A percentile compares a stretch with the other conserved stretches of the same genome.
Evolutionary conservation across 75 land plant genomes (phyloP).

Genomic region (Selaginella tamariscina): DNA sequence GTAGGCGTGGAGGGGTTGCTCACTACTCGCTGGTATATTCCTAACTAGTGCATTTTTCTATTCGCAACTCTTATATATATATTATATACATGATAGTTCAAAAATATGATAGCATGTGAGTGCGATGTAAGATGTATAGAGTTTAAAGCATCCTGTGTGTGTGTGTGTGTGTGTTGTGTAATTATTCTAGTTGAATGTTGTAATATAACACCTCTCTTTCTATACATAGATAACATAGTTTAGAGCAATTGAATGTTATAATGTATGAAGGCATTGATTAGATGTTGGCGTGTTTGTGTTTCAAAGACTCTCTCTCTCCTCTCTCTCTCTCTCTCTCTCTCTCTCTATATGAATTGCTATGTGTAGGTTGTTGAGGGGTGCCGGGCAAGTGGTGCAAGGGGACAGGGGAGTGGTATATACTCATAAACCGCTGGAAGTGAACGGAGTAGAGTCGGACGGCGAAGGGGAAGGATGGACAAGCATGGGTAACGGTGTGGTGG

Average conservation of each 20-base stretch:
- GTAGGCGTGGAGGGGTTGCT: constrained; percentile 96
- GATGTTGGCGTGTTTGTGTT: not conserved
- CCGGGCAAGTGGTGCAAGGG: constrained; percentile 82
- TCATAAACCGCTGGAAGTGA: constrained; percentile 25
- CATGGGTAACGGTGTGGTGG: not conserved
- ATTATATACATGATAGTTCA: too few relatives aligned
- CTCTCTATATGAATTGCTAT: not conserved
- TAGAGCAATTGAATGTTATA: not conserved
- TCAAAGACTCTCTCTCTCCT: not conserved
- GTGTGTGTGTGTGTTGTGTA: too few relatives aligned
- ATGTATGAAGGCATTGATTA: not conserved
- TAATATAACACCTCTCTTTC: not conserved
- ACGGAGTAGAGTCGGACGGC: not conserved
- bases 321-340: not conserved
- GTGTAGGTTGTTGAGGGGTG: constrained; percentile 69
- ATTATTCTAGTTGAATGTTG: too few relatives aligned
- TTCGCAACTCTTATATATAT: too few relatives aligned
- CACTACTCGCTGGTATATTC: constrained; percentile 87
- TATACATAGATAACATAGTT: not conserved
- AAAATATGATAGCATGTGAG: too few relatives aligned
- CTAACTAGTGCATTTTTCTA: too few relatives aligned
- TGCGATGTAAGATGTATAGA: too few relatives aligned
- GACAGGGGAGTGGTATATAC: constrained; percentile 73
- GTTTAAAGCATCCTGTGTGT: too few relatives aligned
- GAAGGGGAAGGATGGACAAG: not conserved